Evolutionary conservation across 1,284 basidiomycete species (phyloP).

Genomic region (Ustilago cynodontis): DNA sequence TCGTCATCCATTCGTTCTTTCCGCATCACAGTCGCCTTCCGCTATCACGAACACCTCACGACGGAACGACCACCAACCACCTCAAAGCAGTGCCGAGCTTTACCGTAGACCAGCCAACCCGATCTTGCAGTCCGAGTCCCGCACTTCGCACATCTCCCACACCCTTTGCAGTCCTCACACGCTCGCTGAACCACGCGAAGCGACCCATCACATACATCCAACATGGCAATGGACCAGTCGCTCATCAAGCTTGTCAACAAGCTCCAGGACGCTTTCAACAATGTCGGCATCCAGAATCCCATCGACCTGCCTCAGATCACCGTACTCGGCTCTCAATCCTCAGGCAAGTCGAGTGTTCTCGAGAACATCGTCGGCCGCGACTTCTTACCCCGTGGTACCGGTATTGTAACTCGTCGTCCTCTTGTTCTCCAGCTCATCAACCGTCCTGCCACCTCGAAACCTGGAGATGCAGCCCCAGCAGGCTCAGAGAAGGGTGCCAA

Average conservation of each 20-base stretch:
- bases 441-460: slow-evolving; percentile 70
- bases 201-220: background rate
- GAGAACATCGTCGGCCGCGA: slow-evolving; percentile 82
- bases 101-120: too few species aligned
- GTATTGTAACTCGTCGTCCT: slow-evolving; percentile 94
- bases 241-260: slow-evolving; percentile 95
- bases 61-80: slow-evolving; percentile 15
- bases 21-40: slow-evolving; percentile 8
- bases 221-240: slow-evolving; percentile 73
- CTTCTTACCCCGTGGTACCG: slow-evolving; percentile 91
- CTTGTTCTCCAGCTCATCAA: slow-evolving; percentile 96
- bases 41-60: slow-evolving; percentile 24
- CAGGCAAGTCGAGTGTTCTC: slow-evolving; percentile 74
- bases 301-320: slow-evolving; percentile 74
- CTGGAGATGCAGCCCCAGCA: slow-evolving; percentile 25
- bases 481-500: slow-evolving; percentile 22
- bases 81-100: background rate
- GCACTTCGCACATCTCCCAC: background rate
- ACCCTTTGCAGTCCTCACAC: background rate
- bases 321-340: slow-evolving; percentile 73
- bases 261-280: slow-evolving; percentile 77
- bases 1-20: background rate
- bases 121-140: background rate
- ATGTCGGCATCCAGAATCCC: slow-evolving; percentile 72
- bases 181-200: slow-evolving; percentile 13